These are phyloP conservation scores for Albugo candida DNA, from an alignment of 352 stramenopile genomes.

Conservation along the genomic window DNA sequence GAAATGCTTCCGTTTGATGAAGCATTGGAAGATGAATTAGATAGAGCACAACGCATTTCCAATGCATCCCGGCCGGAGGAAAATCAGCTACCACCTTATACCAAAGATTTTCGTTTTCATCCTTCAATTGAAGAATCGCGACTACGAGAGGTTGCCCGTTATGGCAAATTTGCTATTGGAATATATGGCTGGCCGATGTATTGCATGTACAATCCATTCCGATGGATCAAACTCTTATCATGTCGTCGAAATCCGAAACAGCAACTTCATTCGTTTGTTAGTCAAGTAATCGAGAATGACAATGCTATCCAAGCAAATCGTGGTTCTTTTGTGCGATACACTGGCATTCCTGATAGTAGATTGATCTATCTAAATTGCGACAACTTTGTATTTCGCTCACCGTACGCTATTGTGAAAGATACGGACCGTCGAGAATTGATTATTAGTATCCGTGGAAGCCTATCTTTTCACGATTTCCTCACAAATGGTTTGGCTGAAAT, in stretches of 20 bases:
- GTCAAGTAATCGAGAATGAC: conserved; percentile 4
- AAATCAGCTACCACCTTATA: too few species aligned
- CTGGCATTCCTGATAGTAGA: conserved; percentile 25
- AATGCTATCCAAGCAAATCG: conserved; percentile 36
- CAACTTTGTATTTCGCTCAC: conserved; percentile 59
- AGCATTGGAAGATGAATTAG: conserved; percentile 5
- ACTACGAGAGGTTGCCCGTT: conserved; percentile 34
- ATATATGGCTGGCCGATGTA: conserved; percentile 72
- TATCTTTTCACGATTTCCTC: conserved; percentile 65
- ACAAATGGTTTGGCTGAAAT: conserved; percentile 51
- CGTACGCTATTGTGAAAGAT: conserved; percentile 61
- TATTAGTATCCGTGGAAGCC: conserved; percentile 46
- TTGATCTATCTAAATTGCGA: conserved; percentile 64
- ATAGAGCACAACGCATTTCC: conserved; percentile 1
- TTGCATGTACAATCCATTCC: conserved; percentile 50
- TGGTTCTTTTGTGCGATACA: conserved; percentile 51
- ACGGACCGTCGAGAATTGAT: conserved; percentile 36
- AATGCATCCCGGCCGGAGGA: too few species aligned
- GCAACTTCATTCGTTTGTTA: not conserved
- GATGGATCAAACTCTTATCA: conserved; percentile 43
- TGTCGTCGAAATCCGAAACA: conserved; percentile 17
- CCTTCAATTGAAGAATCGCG: conserved; percentile 19
- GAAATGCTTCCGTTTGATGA: too few species aligned
- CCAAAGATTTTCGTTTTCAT: conserved; percentile 9
- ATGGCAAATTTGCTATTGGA: conserved; percentile 39